Evolutionary conservation across 345 rosid species (phyloP).

Genomic region (Brassica rapa): DNA sequence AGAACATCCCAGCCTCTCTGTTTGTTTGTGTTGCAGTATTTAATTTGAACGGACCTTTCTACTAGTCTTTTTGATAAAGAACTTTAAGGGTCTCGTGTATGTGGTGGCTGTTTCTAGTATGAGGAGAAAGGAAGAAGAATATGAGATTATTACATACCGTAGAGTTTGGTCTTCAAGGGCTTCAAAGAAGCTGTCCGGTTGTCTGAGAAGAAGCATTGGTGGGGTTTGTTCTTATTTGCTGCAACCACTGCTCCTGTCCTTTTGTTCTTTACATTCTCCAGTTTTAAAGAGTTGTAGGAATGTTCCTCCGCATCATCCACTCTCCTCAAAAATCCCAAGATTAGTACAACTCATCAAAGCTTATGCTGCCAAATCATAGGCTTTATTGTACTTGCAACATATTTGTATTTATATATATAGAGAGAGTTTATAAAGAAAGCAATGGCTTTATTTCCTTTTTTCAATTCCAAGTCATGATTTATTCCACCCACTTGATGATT

Average conservation of each 20-base stretch:
- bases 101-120: background rate
- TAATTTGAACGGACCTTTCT: background rate
- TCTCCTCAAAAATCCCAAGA: constrained; percentile 18
- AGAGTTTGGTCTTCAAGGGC: constrained; percentile 51
- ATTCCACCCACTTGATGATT: constrained; percentile 36
- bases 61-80: background rate
- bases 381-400: background rate
- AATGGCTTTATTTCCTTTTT: constrained; percentile 59
- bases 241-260: constrained; percentile 46
- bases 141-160: constrained; percentile 49
- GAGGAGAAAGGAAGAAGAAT: background rate
- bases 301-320: constrained; percentile 57
- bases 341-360: background rate
- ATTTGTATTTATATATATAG: no score
- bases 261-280: constrained; percentile 61
- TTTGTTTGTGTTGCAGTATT: background rate
- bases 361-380: background rate
- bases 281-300: constrained; percentile 44
- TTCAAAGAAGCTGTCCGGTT: constrained; percentile 39
- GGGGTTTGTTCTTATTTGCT: constrained; percentile 79
- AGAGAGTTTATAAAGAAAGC: background rate
- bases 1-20: constrained; percentile 61
- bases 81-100: background rate
- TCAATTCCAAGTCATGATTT: constrained; percentile 37
- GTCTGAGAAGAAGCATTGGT: constrained; percentile 88